Percentiles rank a stretch among this genome's conserved stretches.
phyloP scores from a whole-genome alignment of 75 land plant species.

The Cunninghamia lanceolata region DNA sequence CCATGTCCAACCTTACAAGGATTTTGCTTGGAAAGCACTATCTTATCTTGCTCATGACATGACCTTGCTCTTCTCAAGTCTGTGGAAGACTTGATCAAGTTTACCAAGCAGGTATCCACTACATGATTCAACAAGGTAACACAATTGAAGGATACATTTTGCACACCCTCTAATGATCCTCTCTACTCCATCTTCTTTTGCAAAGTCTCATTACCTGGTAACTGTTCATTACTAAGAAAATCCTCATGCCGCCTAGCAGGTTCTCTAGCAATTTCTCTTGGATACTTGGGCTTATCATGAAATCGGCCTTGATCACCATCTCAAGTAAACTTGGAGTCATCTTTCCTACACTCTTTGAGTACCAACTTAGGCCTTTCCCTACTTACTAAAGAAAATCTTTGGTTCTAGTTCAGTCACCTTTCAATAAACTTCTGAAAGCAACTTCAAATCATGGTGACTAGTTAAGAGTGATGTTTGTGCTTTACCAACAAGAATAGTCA shows the following conservation, averaged over 20 bases:
- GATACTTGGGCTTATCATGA: slow-evolving; percentile 29
- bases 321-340: slow-evolving; percentile 1
- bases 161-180: slow-evolving; percentile 55
- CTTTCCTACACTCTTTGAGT: background rate
- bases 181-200: slow-evolving; percentile 62
- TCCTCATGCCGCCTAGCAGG: slow-evolving; percentile 43
- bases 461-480: too few species aligned
- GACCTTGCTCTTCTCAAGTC: slow-evolving; percentile 41
- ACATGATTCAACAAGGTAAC: slow-evolving; percentile 59
- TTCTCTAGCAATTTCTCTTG: slow-evolving; percentile 69
- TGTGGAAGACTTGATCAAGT: slow-evolving; percentile 43
- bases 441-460: slow-evolving; percentile 12
- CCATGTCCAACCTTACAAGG: slow-evolving; percentile 22
- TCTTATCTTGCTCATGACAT: slow-evolving; percentile 19
- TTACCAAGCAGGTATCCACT: slow-evolving; percentile 61
- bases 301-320: slow-evolving; percentile 11
- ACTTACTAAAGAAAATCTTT: slow-evolving; percentile 14
- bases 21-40: slow-evolving; percentile 9
- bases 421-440: slow-evolving; percentile 14
- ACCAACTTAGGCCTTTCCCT: slow-evolving; percentile 21
- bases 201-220: slow-evolving; percentile 57
- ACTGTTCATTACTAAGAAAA: slow-evolving; percentile 16
- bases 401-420: slow-evolving; percentile 11
- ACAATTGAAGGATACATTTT: slow-evolving; percentile 56
- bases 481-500: too few species aligned